Evolutionary conservation across 2,329 filamentous ascomycete species (phyloP).

Genomic region (Gnomoniopsis smithogilvyi): DNA sequence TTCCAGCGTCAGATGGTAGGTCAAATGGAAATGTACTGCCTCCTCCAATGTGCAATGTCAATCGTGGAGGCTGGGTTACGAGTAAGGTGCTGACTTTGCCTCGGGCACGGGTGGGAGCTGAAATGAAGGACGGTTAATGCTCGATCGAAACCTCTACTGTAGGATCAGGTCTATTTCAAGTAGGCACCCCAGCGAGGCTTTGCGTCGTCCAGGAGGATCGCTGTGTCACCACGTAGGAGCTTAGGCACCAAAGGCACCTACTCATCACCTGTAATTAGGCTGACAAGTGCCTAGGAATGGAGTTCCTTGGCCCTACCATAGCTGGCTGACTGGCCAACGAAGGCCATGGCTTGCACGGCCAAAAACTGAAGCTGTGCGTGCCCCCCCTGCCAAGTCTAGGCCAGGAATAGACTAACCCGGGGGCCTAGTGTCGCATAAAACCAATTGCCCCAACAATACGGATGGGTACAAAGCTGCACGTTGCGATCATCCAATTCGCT

Average conservation of each 20-base stretch:
- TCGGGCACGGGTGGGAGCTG: background rate
- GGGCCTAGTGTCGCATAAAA: background rate
- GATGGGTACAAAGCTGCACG: background rate
- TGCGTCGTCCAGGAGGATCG: constrained; percentile 4
- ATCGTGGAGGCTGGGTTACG: background rate
- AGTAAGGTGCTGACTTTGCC: constrained; percentile 3
- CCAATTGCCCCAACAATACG: constrained; percentile 1
- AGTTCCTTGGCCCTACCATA: background rate
- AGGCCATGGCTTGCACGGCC: background rate
- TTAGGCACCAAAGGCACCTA: background rate
- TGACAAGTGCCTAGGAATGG: no score
- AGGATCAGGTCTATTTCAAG: constrained; percentile 12
- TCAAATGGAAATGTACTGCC: no score
- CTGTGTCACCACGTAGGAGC: background rate
- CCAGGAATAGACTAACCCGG: constrained; percentile 7
- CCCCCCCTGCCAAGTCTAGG: background rate
- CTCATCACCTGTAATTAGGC: no score
- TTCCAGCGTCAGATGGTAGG: background rate
- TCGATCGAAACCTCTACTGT: constrained; percentile 3
- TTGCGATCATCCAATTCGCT: background rate
- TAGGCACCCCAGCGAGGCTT: background rate
- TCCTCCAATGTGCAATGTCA: background rate
- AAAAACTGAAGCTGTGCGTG: background rate
- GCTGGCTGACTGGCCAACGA: background rate
- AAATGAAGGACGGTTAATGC: background rate